Evolutionary conservation across 352 stramenopile species (phyloP).

Genomic region (Achlya hypogyna): DNA sequence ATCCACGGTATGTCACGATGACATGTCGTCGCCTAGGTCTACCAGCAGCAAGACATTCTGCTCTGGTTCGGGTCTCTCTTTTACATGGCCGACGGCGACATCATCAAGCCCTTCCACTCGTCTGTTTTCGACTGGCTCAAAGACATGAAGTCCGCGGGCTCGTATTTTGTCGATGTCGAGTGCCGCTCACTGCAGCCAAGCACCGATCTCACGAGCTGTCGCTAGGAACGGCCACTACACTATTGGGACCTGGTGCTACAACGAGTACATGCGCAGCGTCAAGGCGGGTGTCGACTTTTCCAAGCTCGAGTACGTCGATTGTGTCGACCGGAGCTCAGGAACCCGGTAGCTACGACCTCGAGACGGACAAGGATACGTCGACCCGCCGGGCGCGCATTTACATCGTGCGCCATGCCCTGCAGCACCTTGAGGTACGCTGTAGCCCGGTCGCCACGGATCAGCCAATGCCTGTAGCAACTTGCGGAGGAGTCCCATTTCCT

Average conservation of each 20-base stretch:
- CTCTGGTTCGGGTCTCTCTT: constrained; percentile 47
- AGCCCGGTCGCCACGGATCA: not conserved
- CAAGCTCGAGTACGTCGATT: constrained; percentile 50
- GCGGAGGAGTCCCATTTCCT: not conserved
- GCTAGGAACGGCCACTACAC: constrained; percentile 37
- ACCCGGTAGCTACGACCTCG: constrained; percentile 43
- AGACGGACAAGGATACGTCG: constrained; percentile 29
- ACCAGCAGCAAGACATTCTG: constrained; percentile 49
- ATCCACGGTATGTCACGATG: not conserved
- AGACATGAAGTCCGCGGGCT: constrained; percentile 34
- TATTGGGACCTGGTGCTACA: constrained; percentile 43
- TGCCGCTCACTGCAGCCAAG: not conserved
- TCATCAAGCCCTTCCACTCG: constrained; percentile 56
- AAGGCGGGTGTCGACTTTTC: constrained; percentile 37
- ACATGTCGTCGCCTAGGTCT: constrained; percentile 24
- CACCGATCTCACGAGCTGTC: not conserved
- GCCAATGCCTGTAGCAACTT: not conserved
- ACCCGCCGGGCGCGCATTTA: constrained; percentile 42
- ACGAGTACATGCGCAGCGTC: constrained; percentile 41
- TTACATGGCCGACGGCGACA: constrained; percentile 35
- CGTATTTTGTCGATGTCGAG: constrained; percentile 48
- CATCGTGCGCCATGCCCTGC: constrained; percentile 60
- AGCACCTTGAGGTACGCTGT: constrained; percentile 51
- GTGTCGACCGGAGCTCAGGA: not conserved
- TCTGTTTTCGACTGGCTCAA: constrained; percentile 62